Conservation (phyloP, 495 filamentous ascomycete species). For the Penicillium maclennaniae region DNA sequence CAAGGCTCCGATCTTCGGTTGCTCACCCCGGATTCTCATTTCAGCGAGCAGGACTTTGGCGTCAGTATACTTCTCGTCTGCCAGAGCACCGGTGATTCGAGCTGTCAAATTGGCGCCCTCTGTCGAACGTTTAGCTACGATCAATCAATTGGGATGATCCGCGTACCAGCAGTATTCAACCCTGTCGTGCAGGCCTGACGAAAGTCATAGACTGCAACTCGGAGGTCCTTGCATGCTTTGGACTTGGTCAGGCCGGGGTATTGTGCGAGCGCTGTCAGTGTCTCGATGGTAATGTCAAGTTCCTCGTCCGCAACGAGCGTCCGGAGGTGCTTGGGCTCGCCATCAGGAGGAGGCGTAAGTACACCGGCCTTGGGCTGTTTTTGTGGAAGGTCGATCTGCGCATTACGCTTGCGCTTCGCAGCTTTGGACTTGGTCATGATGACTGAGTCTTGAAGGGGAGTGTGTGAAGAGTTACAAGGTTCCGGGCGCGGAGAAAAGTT, state of each 20-base stretch:
- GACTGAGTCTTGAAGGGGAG: neutral
- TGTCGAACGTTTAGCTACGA: constrained; percentile 14
- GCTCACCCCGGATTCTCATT: constrained; percentile 34
- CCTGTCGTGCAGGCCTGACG: constrained; percentile 38
- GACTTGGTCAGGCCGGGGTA: constrained; percentile 36
- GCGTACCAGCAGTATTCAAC: constrained; percentile 32
- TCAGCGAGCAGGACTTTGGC: constrained; percentile 35
- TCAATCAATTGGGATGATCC: neutral
- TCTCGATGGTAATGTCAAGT: constrained; percentile 37
- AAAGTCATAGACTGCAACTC: constrained; percentile 37
- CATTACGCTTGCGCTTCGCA: constrained; percentile 39
- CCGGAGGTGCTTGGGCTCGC: constrained; percentile 32
- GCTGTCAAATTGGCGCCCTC: constrained; percentile 39
- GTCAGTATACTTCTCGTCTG: constrained; percentile 34
- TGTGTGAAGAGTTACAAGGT: neutral
- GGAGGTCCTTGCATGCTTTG: constrained; percentile 39
- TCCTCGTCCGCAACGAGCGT: constrained; percentile 35
- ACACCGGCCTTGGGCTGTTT: constrained; percentile 27
- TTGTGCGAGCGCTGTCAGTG: constrained; percentile 34
- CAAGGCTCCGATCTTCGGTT: constrained; percentile 38
- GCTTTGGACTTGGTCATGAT: constrained; percentile 36
- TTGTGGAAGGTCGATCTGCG: constrained; percentile 29
- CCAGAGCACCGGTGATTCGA: constrained; percentile 35
- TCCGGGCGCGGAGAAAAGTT: neutral
- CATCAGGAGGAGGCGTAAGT: constrained; percentile 33